phyloP scores from a whole-genome alignment of 75 land plant genomes.

The Sequoia sempervirens region DNA sequence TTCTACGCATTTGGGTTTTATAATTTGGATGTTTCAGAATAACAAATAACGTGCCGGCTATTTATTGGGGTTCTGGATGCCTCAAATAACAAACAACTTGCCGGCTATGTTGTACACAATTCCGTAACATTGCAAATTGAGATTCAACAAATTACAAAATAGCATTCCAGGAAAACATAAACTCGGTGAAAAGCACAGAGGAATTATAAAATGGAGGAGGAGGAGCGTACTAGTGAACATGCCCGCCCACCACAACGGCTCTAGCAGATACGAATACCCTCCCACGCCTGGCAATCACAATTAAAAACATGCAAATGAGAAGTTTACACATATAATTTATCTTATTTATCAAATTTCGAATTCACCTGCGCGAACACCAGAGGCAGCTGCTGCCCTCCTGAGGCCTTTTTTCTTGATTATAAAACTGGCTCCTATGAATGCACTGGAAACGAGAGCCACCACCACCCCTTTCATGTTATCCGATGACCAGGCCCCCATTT shows the following conservation, averaged over 20 bases:
- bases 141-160: not conserved
- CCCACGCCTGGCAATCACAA: constrained; percentile 50
- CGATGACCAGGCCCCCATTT: constrained; percentile 2
- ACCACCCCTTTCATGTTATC: constrained; percentile 39
- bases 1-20: no score
- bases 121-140: not conserved
- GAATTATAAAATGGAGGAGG: not conserved
- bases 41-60: no score
- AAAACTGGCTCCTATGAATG: constrained; percentile 58
- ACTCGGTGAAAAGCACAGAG: not conserved
- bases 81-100: no score
- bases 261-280: constrained; percentile 67
- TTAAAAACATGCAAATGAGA: not conserved
- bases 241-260: constrained; percentile 92
- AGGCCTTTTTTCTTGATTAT: constrained; percentile 63
- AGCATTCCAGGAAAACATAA: not conserved
- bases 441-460: constrained; percentile 44
- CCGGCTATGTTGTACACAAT: not conserved
- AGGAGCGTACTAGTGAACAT: constrained; percentile 67
- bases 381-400: constrained; percentile 40
- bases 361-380: constrained; percentile 40
- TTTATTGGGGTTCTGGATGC: no score
- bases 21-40: no score
- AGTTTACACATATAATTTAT: not conserved
- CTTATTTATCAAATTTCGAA: no score